These are phyloP conservation scores for Boletellus emodensis DNA, from an alignment of 768 basidiomycete genomes.

Conservation along the genomic window DNA sequence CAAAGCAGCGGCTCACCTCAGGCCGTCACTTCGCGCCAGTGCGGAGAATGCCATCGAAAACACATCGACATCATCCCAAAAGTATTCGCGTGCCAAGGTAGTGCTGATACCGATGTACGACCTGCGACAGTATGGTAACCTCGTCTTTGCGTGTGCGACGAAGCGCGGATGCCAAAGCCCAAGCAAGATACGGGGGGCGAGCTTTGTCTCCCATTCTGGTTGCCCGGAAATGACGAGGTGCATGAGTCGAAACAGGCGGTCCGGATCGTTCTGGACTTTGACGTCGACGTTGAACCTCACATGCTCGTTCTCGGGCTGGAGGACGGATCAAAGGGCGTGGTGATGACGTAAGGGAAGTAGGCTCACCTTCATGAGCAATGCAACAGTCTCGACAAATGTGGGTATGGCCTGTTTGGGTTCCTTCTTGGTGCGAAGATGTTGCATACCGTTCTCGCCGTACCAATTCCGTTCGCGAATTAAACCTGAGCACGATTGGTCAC, in stretches of 20 bases:
- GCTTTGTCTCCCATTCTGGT: slow-evolving; percentile 64
- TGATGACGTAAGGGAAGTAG: slow-evolving; percentile 6
- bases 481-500: slow-evolving; percentile 38
- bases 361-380: slow-evolving; percentile 70
- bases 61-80: slow-evolving; percentile 82
- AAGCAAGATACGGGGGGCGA: slow-evolving; percentile 77
- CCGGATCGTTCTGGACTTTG: slow-evolving; percentile 90
- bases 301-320: slow-evolving; percentile 68
- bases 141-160: slow-evolving; percentile 66
- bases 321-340: slow-evolving; percentile 5
- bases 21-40: slow-evolving; percentile 70
- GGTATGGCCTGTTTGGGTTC: slow-evolving; percentile 84
- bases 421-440: slow-evolving; percentile 76
- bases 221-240: slow-evolving; percentile 60
- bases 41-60: slow-evolving; percentile 81
- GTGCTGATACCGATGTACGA: slow-evolving; percentile 81
- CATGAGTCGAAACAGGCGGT: slow-evolving; percentile 79
- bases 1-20: slow-evolving; percentile 41
- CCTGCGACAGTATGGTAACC: slow-evolving; percentile 78
- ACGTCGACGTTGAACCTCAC: slow-evolving; percentile 87
- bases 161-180: slow-evolving; percentile 94
- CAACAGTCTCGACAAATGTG: slow-evolving; percentile 82
- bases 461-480: slow-evolving; percentile 68
- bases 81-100: slow-evolving; percentile 73
- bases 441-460: slow-evolving; percentile 66